Conservation (phyloP, 306 rosid genomes). For the Citrullus mucosospermus region DNA sequence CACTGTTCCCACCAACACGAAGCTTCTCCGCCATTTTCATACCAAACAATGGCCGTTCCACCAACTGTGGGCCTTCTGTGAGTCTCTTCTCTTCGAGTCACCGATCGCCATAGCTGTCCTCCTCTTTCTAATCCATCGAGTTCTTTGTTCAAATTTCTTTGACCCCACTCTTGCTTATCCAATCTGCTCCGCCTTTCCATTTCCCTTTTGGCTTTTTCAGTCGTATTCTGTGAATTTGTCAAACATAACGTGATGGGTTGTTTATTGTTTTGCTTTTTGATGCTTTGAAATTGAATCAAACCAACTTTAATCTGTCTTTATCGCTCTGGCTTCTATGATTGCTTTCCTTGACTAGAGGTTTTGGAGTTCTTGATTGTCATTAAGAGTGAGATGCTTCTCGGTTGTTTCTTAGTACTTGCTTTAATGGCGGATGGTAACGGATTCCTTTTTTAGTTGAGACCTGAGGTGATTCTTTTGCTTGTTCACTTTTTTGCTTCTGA, state of each 20-base stretch:
- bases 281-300: background rate
- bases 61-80: slow-evolving; percentile 4
- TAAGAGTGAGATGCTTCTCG: slow-evolving; percentile 2
- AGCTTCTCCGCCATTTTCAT: slow-evolving; percentile 5
- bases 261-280: background rate
- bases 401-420: background rate
- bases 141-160: background rate
- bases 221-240: slow-evolving; percentile 15
- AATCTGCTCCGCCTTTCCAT: background rate
- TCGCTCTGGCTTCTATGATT: background rate
- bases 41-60: background rate
- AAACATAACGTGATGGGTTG: slow-evolving; percentile 8
- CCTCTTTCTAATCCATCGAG: background rate
- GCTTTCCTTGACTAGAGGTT: slow-evolving; percentile 1
- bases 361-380: background rate
- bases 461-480: background rate
- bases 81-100: background rate
- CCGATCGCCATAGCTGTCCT: slow-evolving; percentile 21
- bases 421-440: background rate
- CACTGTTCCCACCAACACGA: background rate
- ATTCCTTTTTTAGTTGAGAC: background rate
- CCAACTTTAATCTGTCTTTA: background rate
- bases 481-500: background rate
- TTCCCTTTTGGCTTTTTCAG: slow-evolving; percentile 9
- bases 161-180: slow-evolving; percentile 3